Base-by-base conservation (phyloP, 352 stramenopile species). In the Phytophthora sp. region DNA sequence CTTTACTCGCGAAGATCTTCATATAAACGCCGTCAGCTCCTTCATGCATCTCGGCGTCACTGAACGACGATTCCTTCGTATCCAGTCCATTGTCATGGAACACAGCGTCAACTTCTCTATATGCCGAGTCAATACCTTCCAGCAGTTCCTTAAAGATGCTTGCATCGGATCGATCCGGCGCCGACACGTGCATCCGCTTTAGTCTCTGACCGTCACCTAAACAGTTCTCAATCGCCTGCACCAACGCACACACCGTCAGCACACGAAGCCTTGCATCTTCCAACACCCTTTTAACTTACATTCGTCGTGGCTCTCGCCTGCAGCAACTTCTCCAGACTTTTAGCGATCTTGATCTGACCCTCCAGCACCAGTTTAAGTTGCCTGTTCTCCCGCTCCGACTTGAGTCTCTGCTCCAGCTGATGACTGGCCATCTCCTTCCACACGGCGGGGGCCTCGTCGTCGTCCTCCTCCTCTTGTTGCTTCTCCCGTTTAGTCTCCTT, bases 331-430 rank as follows among this genome's bases (percentile, higher is more conserved):
- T 84, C 74, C n/a, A 88, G 73, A 51, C 74, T 82, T 46, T 79
- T 82, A 6, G 80, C 80, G 57, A 91, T 73, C 63, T 89, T 89
- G 57, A 91, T 73, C 52, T 91, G 83, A 2, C 73, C 81, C 57
- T 89, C 80, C 15, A 91, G 60, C 35, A 88, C 70, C 18, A 79
- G 39, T 35, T 79, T 82, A 3, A 91, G 66, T 15, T 80, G 80
- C 18, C 77, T 66, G 63, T 91, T 91, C 58, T 91, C 82, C 30
- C 76, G 59, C 55, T 89, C 78, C 0, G 74, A 68, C 52, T 89
- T 80, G n/a, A 81, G 66, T 51, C 74, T 52, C 33, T 82, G 68
- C 26, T 79, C 77, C 39, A 75, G 51, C 47, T 86, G 77, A 50
- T 78, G 74, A 20, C 53, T 74, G 3, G 77, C 77, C 62, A 86